These are phyloP conservation scores for Dactylellina haptotyla DNA, from an alignment of 2,329 filamentous ascomycete genomes.

Conservation along the genomic window DNA sequence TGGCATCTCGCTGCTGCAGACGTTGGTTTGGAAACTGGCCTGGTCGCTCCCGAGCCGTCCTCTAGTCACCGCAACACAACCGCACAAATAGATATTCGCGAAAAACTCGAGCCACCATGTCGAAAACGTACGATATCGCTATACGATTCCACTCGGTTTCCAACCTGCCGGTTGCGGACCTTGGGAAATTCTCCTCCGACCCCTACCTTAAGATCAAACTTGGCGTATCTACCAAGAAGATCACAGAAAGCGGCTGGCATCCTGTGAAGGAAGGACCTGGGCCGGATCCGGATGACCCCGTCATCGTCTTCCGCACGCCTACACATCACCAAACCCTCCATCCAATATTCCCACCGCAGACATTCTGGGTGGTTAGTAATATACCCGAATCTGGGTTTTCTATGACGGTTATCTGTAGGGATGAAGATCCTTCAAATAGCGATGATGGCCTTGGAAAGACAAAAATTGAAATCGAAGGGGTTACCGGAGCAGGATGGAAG, in stretches of 20 bases:
- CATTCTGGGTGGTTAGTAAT: conserved; percentile 50
- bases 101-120: too few relatives aligned
- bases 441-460: conserved; percentile 49
- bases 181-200: conserved; percentile 51
- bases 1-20: too few relatives aligned
- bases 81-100: neutral
- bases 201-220: conserved; percentile 51
- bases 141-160: conserved; percentile 52
- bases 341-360: conserved; percentile 47
- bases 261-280: conserved; percentile 31
- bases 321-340: conserved; percentile 47
- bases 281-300: conserved; percentile 47
- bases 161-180: conserved; percentile 48
- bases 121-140: conserved; percentile 41
- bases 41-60: neutral
- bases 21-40: too few relatives aligned
- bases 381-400: conserved; percentile 45
- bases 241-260: conserved; percentile 42
- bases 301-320: conserved; percentile 51
- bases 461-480: conserved; percentile 40
- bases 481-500: conserved; percentile 45
- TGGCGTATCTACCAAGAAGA: conserved; percentile 35
- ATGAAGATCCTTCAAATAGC: conserved; percentile 48
- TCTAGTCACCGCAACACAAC: neutral
- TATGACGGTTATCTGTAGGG: conserved; percentile 41